phyloP scores from a whole-genome alignment of 2,329 filamentous ascomycete species.

The Diplocarpon rosae region DNA sequence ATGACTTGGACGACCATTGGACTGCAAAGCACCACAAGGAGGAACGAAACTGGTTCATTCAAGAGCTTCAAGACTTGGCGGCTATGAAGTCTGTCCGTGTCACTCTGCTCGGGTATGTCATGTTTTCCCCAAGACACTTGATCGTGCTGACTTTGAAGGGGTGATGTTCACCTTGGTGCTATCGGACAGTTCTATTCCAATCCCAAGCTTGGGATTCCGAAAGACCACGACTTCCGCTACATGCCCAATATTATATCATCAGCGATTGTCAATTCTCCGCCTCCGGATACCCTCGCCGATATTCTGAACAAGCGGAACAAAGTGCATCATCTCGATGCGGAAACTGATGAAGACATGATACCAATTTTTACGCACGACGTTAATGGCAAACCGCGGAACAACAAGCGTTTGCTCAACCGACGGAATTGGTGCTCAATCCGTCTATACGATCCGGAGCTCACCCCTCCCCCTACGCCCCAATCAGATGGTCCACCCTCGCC shows the following conservation, averaged over 20 bases:
- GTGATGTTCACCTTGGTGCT: constrained; percentile 87
- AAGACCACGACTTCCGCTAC: constrained; percentile 88
- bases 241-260: constrained; percentile 95
- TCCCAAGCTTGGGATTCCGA: constrained; percentile 65
- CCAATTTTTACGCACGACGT: constrained; percentile 85
- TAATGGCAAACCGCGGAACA: constrained; percentile 81
- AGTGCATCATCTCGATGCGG: constrained; percentile 55
- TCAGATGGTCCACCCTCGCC: constrained; percentile 33
- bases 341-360: constrained; percentile 94
- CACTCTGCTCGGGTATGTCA: constrained; percentile 63
- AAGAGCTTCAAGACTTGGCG: constrained; percentile 86
- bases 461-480: constrained; percentile 59
- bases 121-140: neutral
- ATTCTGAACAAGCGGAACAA: constrained; percentile 90
- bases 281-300: constrained; percentile 79
- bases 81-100: constrained; percentile 85
- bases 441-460: constrained; percentile 67
- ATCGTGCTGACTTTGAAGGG: constrained; percentile 38
- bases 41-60: constrained; percentile 76
- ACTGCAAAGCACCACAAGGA: constrained; percentile 89
- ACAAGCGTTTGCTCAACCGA: constrained; percentile 77
- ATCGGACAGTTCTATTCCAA: constrained; percentile 94
- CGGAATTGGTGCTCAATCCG: constrained; percentile 94
- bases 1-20: constrained; percentile 95
- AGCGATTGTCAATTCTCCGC: constrained; percentile 86